Percentiles rank a stretch among this genome's conserved stretches.
Conservation (phyloP, 495 filamentous ascomycete genomes). For the Chaetomium tenue region DNA sequence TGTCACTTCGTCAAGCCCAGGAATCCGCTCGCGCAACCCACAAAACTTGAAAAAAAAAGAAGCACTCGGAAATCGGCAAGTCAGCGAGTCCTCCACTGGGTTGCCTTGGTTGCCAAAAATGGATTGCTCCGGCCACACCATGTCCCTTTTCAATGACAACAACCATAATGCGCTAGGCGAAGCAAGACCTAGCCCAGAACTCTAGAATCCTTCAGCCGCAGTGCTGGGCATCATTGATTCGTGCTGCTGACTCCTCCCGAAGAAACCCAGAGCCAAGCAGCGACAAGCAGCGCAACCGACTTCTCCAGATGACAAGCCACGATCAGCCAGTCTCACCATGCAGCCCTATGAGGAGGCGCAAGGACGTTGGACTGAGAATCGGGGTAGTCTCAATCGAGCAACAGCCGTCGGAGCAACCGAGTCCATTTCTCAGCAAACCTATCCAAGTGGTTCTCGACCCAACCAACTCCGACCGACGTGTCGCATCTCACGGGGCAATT, state of each 20-base stretch:
- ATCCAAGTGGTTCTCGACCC: background rate
- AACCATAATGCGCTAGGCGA: background rate
- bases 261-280: background rate
- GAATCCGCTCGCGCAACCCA: background rate
- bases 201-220: slow-evolving; percentile 6
- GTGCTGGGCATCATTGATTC: background rate
- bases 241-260: background rate
- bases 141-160: background rate
- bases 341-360: slow-evolving; percentile 8
- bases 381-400: background rate
- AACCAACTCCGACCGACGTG: background rate
- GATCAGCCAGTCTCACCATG: slow-evolving; percentile 2
- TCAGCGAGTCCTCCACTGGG: background rate
- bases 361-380: background rate
- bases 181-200: background rate
- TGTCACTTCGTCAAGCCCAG: background rate
- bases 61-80: background rate
- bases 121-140: background rate
- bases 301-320: background rate
- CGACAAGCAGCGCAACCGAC: background rate
- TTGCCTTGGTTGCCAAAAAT: background rate
- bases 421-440: background rate
- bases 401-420: slow-evolving; percentile 12
- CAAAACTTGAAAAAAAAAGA: background rate
- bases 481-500: background rate